Percentiles rank a stretch among this genome's conserved stretches.
Evolutionary conservation across 192 early-diverging fungal genomes (phyloP).

Genomic region (Cetraspora pellucida): DNA sequence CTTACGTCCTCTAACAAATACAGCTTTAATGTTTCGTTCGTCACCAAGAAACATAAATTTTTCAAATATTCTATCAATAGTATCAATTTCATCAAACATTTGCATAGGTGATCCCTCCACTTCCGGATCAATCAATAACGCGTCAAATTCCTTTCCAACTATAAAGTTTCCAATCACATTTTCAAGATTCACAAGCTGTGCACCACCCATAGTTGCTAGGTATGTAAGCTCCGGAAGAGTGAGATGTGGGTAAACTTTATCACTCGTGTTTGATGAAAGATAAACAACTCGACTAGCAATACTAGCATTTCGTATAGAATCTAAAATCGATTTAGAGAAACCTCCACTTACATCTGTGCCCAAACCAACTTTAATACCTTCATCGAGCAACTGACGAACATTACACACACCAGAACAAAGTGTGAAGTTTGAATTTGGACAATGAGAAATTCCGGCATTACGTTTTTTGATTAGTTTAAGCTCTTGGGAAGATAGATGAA

Average conservation of each 20-base stretch:
- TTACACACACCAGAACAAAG: slow-evolving; percentile 80
- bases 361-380: slow-evolving; percentile 84
- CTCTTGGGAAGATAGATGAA: slow-evolving; percentile 82
- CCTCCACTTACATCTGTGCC: slow-evolving; percentile 95
- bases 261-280: slow-evolving; percentile 27
- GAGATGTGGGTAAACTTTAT: slow-evolving; percentile 51
- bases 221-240: slow-evolving; percentile 75
- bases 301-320: slow-evolving; percentile 83
- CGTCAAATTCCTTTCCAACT: slow-evolving; percentile 90
- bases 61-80: slow-evolving; percentile 65
- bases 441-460: slow-evolving; percentile 84
- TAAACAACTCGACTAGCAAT: slow-evolving; percentile 69
- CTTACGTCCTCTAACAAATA: slow-evolving; percentile 77
- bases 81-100: slow-evolving; percentile 60
- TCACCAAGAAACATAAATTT: slow-evolving; percentile 93
- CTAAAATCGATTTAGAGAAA: slow-evolving; percentile 80
- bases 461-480: slow-evolving; percentile 61
- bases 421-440: slow-evolving; percentile 90
- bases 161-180: slow-evolving; percentile 80
- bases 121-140: slow-evolving; percentile 68
- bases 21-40: slow-evolving; percentile 78
- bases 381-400: slow-evolving; percentile 71
- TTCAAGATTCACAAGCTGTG: slow-evolving; percentile 73
- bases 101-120: slow-evolving; percentile 57
- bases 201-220: slow-evolving; percentile 91